These are phyloP conservation scores for Pichia ethanolica DNA, from an alignment of 805 yeast genomes.

Conservation along the genomic window DNA sequence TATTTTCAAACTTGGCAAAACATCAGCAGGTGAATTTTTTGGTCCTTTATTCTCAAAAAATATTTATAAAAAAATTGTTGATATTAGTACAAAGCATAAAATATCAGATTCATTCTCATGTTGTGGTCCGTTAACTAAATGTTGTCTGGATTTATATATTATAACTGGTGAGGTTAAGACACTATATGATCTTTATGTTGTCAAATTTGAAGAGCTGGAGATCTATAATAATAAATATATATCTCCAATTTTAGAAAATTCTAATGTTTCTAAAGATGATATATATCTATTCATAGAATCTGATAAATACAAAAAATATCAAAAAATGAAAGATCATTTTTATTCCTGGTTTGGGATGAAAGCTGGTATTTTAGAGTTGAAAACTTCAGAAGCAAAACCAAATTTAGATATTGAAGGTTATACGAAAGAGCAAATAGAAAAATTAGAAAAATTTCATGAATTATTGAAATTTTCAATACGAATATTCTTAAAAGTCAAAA, in stretches of 20 bases:
- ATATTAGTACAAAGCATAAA: too few species aligned
- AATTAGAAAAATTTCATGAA: background rate
- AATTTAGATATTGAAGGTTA: background rate
- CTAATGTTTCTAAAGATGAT: background rate
- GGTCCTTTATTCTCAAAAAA: constrained; percentile 1
- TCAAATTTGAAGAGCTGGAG: background rate
- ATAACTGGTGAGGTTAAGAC: constrained; percentile 6
- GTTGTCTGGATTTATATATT: background rate
- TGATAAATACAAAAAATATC: background rate
- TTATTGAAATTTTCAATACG: background rate
- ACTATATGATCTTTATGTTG: constrained; percentile 5
- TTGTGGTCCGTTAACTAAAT: background rate
- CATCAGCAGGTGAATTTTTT: background rate
- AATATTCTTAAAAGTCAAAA: constrained; percentile 1
- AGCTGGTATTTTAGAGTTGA: background rate
- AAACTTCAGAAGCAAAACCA: background rate
- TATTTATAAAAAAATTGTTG: background rate
- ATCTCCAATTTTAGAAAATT: background rate
- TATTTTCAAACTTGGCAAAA: background rate
- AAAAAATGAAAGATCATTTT: background rate
- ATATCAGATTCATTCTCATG: background rate
- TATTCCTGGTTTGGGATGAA: background rate
- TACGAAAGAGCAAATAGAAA: background rate
- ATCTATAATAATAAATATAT: background rate
- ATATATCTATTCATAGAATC: background rate